Evolutionary conservation across 768 basidiomycete genomes (phyloP).

Genomic region (Naematelia encephala): DNA sequence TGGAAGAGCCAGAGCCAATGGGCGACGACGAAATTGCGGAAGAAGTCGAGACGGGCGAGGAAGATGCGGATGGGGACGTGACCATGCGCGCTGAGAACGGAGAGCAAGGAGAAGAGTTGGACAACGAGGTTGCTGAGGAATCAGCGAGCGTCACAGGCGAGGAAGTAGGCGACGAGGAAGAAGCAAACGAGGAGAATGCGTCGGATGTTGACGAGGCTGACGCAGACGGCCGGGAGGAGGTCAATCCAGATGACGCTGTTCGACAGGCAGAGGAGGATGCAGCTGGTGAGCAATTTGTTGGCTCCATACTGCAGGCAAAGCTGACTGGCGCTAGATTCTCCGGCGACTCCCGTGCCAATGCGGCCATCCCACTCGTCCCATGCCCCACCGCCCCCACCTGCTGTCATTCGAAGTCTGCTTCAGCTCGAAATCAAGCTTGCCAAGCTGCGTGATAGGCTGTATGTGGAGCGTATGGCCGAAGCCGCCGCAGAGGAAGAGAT

Average conservation of each 20-base stretch:
- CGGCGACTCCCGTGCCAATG: neutral
- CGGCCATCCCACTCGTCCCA: conserved; percentile 23
- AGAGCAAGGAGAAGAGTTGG: neutral
- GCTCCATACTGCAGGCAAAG: neutral
- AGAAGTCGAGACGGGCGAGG: neutral
- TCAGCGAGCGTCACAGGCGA: neutral
- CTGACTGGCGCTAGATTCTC: neutral
- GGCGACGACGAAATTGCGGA: conserved; percentile 2
- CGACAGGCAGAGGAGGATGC: neutral
- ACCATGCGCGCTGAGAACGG: conserved; percentile 7
- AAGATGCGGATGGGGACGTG: conserved; percentile 9
- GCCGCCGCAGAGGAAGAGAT: conserved; percentile 83
- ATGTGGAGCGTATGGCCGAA: conserved; percentile 90
- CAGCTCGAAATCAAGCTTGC: conserved; percentile 92
- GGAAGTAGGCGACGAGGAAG: conserved; percentile 4
- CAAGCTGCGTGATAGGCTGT: conserved; percentile 74
- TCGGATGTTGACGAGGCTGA: conserved; percentile 11
- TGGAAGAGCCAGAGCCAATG: neutral
- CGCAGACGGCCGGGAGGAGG: neutral
- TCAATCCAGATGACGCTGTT: conserved; percentile 6
- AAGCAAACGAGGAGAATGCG: conserved; percentile 1
- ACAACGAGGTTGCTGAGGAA: neutral
- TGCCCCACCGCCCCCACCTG: conserved; percentile 49
- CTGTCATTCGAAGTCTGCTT: conserved; percentile 82
- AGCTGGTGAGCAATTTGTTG: neutral